Evolutionary conservation across 352 stramenopile genomes (phyloP).

Genomic region (Phytophthora lateralis): DNA sequence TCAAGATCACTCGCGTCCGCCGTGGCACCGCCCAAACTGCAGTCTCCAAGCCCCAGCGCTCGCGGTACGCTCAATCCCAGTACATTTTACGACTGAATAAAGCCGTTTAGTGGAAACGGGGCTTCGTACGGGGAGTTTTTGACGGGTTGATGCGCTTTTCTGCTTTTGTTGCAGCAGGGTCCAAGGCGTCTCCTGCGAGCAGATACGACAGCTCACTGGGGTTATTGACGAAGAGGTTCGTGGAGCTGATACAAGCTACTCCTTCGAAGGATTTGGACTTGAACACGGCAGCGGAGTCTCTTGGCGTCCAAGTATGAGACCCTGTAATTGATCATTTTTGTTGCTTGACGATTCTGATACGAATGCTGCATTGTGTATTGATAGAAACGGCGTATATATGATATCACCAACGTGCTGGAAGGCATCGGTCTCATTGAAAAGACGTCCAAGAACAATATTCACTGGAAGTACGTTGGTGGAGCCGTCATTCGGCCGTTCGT

Average conservation of each 20-base stretch:
- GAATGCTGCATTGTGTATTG: slow-evolving; percentile 2
- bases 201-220: slow-evolving; percentile 97
- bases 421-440: slow-evolving; percentile 98
- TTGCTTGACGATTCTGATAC: background rate
- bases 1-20: slow-evolving; percentile 22
- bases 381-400: slow-evolving; percentile 97
- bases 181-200: slow-evolving; percentile 76
- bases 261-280: slow-evolving; percentile 93
- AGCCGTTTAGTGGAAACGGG: background rate
- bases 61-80: slow-evolving; percentile 32
- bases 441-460: slow-evolving; percentile 98
- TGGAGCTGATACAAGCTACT: slow-evolving; percentile 92
- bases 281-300: slow-evolving; percentile 90
- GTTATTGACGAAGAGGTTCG: slow-evolving; percentile 97
- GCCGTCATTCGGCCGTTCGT: background rate
- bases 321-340: background rate
- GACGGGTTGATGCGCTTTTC: slow-evolving; percentile 2
- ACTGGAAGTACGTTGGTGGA: slow-evolving; percentile 89
- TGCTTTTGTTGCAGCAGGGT: slow-evolving; percentile 13
- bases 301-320: slow-evolving; percentile 74
- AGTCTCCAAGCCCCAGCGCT: slow-evolving; percentile 54
- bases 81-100: background rate
- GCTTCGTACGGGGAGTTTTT: background rate
- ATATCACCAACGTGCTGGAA: slow-evolving; percentile 99
- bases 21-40: slow-evolving; percentile 41